Percentiles rank a stretch among this genome's conserved stretches.
Conservation (phyloP, 306 rosid genomes). For the Phaseolus lunatus region DNA sequence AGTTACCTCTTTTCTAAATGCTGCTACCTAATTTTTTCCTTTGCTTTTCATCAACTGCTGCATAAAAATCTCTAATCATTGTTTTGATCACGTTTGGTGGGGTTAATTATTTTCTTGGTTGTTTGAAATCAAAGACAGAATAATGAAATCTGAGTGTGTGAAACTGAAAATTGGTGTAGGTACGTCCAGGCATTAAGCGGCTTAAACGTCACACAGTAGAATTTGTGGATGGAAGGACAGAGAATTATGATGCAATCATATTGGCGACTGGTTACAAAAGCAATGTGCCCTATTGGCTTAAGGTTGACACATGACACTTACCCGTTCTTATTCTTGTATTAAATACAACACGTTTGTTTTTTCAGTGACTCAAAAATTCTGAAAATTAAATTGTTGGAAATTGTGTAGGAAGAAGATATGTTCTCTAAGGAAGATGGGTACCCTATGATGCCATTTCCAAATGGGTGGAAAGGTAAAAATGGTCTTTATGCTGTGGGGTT, state of each 20-base stretch:
- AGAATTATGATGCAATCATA: constrained; percentile 82
- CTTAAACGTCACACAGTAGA: constrained; percentile 75
- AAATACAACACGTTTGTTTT: constrained; percentile 1
- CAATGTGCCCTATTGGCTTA: constrained; percentile 96
- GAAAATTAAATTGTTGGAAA: constrained; percentile 9
- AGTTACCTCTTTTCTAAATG: background rate
- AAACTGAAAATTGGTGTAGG: constrained; percentile 60
- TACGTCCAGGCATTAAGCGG: constrained; percentile 77
- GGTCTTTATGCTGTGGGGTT: constrained; percentile 96
- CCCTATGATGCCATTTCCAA: constrained; percentile 77
- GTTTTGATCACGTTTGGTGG: constrained; percentile 38
- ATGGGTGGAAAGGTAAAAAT: constrained; percentile 90
- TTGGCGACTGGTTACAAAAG: constrained; percentile 99
- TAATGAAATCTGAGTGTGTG: constrained; percentile 48
- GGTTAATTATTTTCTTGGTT: constrained; percentile 34
- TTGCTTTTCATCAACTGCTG: constrained; percentile 47
- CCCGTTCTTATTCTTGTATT: background rate
- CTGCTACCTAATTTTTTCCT: constrained; percentile 32
- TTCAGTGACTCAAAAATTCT: background rate
- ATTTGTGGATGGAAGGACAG: constrained; percentile 70
- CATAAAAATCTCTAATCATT: constrained; percentile 14
- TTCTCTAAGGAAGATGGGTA: constrained; percentile 83
- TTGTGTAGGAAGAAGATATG: constrained; percentile 79
- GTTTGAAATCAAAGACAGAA: constrained; percentile 26
- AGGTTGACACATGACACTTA: constrained; percentile 55